These are phyloP conservation scores for Zygotorulaspora sp. DNA, from an alignment of 805 yeast genomes.

Conservation along the genomic window DNA sequence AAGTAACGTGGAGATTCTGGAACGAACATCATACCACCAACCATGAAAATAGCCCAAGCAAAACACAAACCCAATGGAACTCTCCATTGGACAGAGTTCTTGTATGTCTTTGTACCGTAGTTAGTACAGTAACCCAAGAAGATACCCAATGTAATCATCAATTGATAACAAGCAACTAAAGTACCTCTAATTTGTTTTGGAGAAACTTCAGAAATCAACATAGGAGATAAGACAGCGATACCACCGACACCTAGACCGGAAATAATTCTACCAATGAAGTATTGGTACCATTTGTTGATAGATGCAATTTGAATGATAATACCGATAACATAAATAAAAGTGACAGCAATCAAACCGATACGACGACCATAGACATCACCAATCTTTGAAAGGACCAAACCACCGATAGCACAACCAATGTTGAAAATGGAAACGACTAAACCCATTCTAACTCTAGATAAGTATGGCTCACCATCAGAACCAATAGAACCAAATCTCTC, in stretches of 20 bases:
- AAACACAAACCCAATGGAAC: constrained; percentile 58
- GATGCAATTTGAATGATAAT: constrained; percentile 61
- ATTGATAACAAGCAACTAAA: constrained; percentile 64
- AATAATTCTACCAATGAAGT: constrained; percentile 61
- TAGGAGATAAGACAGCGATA: constrained; percentile 69
- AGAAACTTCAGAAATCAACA: constrained; percentile 51
- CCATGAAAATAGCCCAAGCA: constrained; percentile 41
- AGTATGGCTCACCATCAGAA: constrained; percentile 33
- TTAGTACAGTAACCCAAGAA: constrained; percentile 74
- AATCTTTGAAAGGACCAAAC: constrained; percentile 51
- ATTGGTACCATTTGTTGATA: constrained; percentile 61
- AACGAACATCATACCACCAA: constrained; percentile 43
- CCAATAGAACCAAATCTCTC: constrained; percentile 48
- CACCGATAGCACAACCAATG: constrained; percentile 75
- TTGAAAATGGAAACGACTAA: constrained; percentile 59
- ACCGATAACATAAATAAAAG: constrained; percentile 64
- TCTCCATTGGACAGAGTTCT: constrained; percentile 62
- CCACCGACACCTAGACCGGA: constrained; percentile 80
- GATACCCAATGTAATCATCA: constrained; percentile 69
- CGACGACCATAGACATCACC: constrained; percentile 68
- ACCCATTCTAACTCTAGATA: constrained; percentile 56
- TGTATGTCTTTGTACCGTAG: constrained; percentile 47
- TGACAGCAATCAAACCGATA: constrained; percentile 54
- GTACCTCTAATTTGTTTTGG: constrained; percentile 58
- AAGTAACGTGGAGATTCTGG: constrained; percentile 73